Evolutionary conservation across 345 rosid genomes (phyloP).

Genomic region (Lenwebbia sp.): DNA sequence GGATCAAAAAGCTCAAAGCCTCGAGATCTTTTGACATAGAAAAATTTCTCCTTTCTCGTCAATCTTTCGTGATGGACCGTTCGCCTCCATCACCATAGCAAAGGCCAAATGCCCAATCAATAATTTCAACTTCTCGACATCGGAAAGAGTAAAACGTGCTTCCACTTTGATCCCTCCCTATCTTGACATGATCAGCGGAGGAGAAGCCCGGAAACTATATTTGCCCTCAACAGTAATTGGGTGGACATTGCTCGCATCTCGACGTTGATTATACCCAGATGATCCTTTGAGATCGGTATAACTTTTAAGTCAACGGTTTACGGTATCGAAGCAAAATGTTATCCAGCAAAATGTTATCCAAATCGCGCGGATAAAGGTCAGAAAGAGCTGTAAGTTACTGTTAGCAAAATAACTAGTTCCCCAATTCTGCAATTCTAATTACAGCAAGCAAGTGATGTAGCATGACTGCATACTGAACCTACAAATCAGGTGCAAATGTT

Average conservation of each 20-base stretch:
- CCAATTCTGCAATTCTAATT: neutral
- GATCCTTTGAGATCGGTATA: neutral
- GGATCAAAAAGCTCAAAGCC: slow-evolving; percentile 13
- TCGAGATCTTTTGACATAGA: slow-evolving; percentile 10
- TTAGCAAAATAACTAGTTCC: neutral
- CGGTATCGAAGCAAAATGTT: neutral
- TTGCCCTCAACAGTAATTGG: neutral
- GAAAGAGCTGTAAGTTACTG: neutral
- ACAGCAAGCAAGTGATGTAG: neutral
- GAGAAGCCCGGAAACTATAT: neutral
- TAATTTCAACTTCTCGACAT: neutral
- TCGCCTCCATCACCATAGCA: neutral
- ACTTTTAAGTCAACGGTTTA: neutral
- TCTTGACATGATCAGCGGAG: neutral
- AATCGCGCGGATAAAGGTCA: neutral
- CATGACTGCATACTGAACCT: neutral
- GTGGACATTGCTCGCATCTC: neutral
- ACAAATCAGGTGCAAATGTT: neutral
- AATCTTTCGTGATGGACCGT: neutral
- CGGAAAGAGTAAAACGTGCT: neutral
- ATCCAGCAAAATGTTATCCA: neutral
- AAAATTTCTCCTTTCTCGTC: neutral
- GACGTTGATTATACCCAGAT: neutral
- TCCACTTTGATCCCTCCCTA: neutral
- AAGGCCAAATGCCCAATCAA: neutral